Percentiles rank a stretch among this genome's conserved stretches.
These are phyloP conservation scores for Aspergillus steynii DNA, from an alignment of 495 filamentous ascomycete species.

Conservation along the genomic window DNA sequence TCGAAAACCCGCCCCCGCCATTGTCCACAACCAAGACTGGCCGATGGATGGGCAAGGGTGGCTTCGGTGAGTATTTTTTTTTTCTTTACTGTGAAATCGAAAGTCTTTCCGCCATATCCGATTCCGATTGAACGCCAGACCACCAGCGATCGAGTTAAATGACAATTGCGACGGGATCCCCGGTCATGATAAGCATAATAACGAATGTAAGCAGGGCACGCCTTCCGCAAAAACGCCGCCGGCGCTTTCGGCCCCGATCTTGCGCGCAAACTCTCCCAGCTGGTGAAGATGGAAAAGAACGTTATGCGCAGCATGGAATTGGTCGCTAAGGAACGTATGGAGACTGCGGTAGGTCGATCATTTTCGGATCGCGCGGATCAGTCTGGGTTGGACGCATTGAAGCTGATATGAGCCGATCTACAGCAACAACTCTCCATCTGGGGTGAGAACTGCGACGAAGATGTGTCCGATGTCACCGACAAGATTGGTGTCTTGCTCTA, in stretches of 20 bases:
- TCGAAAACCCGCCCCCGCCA: slow-evolving; percentile 91
- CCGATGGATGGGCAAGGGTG: slow-evolving; percentile 81
- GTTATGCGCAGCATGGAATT: slow-evolving; percentile 98
- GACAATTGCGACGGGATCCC: slow-evolving; percentile 12
- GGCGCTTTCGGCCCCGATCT: slow-evolving; percentile 96
- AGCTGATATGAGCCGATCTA: slow-evolving; percentile 12
- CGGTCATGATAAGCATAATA: slow-evolving; percentile 25
- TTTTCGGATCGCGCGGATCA: background rate
- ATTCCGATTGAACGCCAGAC: slow-evolving; percentile 10
- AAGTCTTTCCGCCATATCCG: background rate
- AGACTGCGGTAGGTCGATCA: slow-evolving; percentile 77
- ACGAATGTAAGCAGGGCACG: slow-evolving; percentile 67
- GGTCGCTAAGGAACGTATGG: slow-evolving; percentile 94
- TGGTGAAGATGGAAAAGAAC: slow-evolving; percentile 99
- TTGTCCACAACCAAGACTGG: slow-evolving; percentile 85
- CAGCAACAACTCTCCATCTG: slow-evolving; percentile 98
- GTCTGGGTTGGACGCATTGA: background rate
- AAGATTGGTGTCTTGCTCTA: slow-evolving; percentile 97
- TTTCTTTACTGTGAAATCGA: background rate
- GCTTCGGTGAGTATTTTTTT: slow-evolving; percentile 66
- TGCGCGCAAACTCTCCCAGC: slow-evolving; percentile 92
- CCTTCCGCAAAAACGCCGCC: slow-evolving; percentile 83
- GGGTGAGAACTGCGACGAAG: slow-evolving; percentile 95
- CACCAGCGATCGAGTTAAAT: background rate
- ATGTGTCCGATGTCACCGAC: slow-evolving; percentile 98